A percentile compares a stretch with the other conserved stretches of the same genome.
Evolutionary conservation across 257 asterid genomes (phyloP).

Genomic region (Petunia secreta): DNA sequence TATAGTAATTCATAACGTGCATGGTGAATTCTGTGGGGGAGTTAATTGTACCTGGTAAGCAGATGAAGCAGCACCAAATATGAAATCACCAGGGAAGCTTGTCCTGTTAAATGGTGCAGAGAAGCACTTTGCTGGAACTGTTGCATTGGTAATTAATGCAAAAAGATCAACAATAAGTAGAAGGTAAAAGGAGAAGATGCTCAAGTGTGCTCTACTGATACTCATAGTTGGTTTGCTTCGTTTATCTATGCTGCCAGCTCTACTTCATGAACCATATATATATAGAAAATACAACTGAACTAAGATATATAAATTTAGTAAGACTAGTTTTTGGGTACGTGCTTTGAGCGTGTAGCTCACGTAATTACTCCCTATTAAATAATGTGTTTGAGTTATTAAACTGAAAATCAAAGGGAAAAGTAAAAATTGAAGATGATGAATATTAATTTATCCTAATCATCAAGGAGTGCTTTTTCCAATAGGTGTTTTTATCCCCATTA

Average conservation of each 20-base stretch:
- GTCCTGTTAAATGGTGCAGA: slow-evolving; percentile 20
- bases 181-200: neutral
- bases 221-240: slow-evolving; percentile 16
- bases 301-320: too few relatives aligned
- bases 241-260: neutral
- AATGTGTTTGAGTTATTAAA: too few relatives aligned
- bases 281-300: neutral
- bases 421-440: too few relatives aligned
- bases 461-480: too few relatives aligned
- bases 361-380: too few relatives aligned
- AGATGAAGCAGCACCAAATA: slow-evolving; percentile 31
- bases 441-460: too few relatives aligned
- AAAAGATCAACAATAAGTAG: slow-evolving; percentile 1
- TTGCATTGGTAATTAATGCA: neutral
- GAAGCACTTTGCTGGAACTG: neutral
- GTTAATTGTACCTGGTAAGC: slow-evolving; percentile 28
- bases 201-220: neutral
- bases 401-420: too few relatives aligned
- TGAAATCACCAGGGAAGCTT: slow-evolving; percentile 27
- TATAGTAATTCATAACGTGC: neutral
- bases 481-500: too few relatives aligned
- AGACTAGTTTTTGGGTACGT: too few relatives aligned
- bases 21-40: neutral
- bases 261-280: neutral
- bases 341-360: too few relatives aligned